These are phyloP conservation scores for Calonectria pauciramosa DNA, from an alignment of 2,329 filamentous ascomycete species.

Conservation along the genomic window DNA sequence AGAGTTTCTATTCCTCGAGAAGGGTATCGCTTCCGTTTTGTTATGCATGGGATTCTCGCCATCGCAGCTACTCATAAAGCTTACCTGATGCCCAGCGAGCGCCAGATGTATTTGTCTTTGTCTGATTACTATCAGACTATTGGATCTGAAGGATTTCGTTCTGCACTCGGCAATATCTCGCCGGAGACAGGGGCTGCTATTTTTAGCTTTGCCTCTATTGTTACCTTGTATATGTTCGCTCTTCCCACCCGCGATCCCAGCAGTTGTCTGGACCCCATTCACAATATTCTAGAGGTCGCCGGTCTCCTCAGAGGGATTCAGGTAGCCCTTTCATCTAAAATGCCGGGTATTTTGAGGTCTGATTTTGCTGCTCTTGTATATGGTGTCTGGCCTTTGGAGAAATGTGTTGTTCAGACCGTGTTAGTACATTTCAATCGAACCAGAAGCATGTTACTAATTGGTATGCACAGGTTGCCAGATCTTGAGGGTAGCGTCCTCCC, in stretches of 20 bases:
- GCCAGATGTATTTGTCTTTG: constrained; percentile 44
- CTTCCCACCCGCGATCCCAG: constrained; percentile 37
- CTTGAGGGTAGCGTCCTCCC: constrained; percentile 39
- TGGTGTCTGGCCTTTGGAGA: constrained; percentile 31
- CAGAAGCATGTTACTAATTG: background rate
- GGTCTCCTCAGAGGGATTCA: constrained; percentile 38
- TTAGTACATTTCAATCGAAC: background rate
- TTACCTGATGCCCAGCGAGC: constrained; percentile 40
- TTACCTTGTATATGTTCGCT: constrained; percentile 47
- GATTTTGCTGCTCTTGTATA: constrained; percentile 42
- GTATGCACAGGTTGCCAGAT: constrained; percentile 21
- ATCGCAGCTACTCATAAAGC: constrained; percentile 49
- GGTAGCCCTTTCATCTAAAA: constrained; percentile 31
- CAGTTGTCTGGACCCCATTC: constrained; percentile 36
- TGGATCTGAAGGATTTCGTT: constrained; percentile 47
- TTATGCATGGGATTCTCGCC: constrained; percentile 48
- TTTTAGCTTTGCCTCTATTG: constrained; percentile 58
- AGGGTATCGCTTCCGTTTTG: constrained; percentile 45
- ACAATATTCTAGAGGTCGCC: constrained; percentile 37
- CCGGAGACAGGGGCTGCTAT: constrained; percentile 45
- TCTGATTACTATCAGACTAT: constrained; percentile 47
- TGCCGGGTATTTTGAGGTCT: constrained; percentile 32
- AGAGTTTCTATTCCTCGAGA: constrained; percentile 41
- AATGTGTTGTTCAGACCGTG: background rate
- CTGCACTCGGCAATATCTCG: constrained; percentile 33